Base-by-base conservation (phyloP, 2,329 filamentous ascomycete genomes). In the Fusarium longipes region DNA sequence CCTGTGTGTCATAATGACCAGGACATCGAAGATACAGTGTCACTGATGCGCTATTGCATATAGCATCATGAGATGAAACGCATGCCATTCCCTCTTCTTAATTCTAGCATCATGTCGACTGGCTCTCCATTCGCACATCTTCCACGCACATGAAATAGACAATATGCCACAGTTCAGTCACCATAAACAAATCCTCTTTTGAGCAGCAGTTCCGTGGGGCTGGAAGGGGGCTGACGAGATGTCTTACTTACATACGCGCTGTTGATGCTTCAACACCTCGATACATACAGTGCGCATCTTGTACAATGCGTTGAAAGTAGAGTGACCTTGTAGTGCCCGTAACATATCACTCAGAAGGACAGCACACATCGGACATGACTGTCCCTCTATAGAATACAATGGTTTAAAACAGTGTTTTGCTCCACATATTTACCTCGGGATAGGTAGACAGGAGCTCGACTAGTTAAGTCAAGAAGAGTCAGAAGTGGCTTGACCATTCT, bases 161-260 rank as follows among this genome's bases (percentile, higher is more conserved):
- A 14, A 33, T 47, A n/a, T 47, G 10, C 6, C n/a, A 33, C 29
- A 14, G 18, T 11, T 3, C 20, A 33, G 15, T n/a, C 15, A n/a
- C 20, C 12, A 18, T 27, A 27, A 27, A 9, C 25, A 27, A 27
- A 27, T 27, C 25, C 25, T 27, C 25, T 27, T 27, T 10, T 27
- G 27, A 27, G 8, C 8, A 14, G 29, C 11, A 24, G 33, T 17
- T 10, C 36, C 11, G 32, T 24, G 30, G 48, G 30, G 38, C 27
- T 48, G 20, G 25, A 40, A 35, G 44, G 29, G 35, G 57, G 24
- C 40, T 43, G 39, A 30, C 25, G 11, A 11, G 18, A 38, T 64
- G 64, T 65, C 53, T 52, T 40, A 65, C 36, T 12, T 27, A 20
- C n/a, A 17, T 24, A 47, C 32, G 27, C 14, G 24, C 38, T n/a